These are phyloP conservation scores for Oropetium thomaeum DNA, from an alignment of 176 grass and related monocot species.

Conservation along the genomic window DNA sequence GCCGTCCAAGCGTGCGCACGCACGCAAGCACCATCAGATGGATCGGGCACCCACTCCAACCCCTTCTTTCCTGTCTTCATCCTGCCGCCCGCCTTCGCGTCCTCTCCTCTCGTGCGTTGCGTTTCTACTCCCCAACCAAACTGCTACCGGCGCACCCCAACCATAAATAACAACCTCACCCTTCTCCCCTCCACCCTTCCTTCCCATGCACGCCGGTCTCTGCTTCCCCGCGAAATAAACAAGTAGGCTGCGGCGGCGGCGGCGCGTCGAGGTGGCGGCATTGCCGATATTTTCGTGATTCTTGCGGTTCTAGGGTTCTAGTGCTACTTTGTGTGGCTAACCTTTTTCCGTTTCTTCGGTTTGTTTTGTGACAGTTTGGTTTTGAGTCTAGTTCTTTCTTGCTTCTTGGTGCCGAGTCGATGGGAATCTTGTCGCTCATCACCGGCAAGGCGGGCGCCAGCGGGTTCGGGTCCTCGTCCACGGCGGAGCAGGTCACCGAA, in stretches of 20 bases:
- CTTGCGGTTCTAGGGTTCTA: neutral
- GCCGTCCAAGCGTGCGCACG: neutral
- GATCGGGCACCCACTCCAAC: slow-evolving; percentile 4
- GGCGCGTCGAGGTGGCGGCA: neutral
- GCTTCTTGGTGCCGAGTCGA: slow-evolving; percentile 8
- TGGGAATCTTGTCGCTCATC: slow-evolving; percentile 65
- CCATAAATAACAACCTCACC: slow-evolving; percentile 62
- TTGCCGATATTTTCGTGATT: slow-evolving; percentile 15
- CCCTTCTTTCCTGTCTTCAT: neutral
- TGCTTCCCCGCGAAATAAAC: slow-evolving; percentile 9
- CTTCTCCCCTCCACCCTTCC: neutral
- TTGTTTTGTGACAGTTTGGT: neutral
- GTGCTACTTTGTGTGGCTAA: neutral
- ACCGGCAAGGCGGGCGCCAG: slow-evolving; percentile 72
- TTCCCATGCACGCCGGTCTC: neutral
- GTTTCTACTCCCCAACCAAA: slow-evolving; percentile 38
- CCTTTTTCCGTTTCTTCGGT: neutral
- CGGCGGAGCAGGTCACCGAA: slow-evolving; percentile 86
- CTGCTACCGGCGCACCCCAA: slow-evolving; percentile 9
- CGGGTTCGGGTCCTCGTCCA: slow-evolving; percentile 78
- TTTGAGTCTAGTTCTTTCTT: neutral
- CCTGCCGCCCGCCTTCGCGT: neutral
- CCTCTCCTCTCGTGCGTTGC: neutral
- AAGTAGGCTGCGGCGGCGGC: neutral
- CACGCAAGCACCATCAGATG: neutral